Evolutionary conservation across 371 early-diverging fungal genomes (phyloP), one percentile per base, ranked within the genome.

Genomic region (Mucor velutinosus): DNA sequence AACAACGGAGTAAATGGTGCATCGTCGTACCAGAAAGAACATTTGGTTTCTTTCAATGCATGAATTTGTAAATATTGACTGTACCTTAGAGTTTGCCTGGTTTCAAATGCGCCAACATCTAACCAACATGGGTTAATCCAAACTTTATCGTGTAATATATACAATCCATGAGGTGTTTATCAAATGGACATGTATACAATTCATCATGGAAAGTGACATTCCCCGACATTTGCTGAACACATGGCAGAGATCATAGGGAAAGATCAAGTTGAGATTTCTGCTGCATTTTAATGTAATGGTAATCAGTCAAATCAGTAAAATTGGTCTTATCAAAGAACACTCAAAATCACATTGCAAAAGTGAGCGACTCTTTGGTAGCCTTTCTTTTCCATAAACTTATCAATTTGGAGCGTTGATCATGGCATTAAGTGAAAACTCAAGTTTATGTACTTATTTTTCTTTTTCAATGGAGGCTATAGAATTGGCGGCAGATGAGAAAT

Each of bases 401-500:
- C 37, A 37, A 45, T 4, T 12, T 8, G 25, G 51, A 43, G 25
- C 10, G 14, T 37, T 14, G 14, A 37, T 11, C 4, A n/a, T n/a
- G 8, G 7, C 45, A 45, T 45, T 45, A 7, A 6, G 37, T 17
- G 25, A 25, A 51, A 51, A 23, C 4, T 10, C 14, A 32, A 32
- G 12, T 32, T 4, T 17, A n/a, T 53, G 12, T 27, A 29, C 10
- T 53, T 53, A 32, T 32, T 56, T 32, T 14, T 56, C 32, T 32
- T n/a, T 27, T 30, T 56, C 56, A 29, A 56, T 15, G 17, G 56
- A 56, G 32, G 32, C 56, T 23, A 56, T 56, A 17, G 63, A 62
- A 35, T 33, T 62, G 17, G 39, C 63, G 1, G 63, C 63, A 25
- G 63, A 62, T 33, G 63, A 62, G 27, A 62, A 62, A 25, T 53